Conservation (phyloP, 2,329 filamentous ascomycete genomes). For the Teratosphaeria nubilosa region DNA sequence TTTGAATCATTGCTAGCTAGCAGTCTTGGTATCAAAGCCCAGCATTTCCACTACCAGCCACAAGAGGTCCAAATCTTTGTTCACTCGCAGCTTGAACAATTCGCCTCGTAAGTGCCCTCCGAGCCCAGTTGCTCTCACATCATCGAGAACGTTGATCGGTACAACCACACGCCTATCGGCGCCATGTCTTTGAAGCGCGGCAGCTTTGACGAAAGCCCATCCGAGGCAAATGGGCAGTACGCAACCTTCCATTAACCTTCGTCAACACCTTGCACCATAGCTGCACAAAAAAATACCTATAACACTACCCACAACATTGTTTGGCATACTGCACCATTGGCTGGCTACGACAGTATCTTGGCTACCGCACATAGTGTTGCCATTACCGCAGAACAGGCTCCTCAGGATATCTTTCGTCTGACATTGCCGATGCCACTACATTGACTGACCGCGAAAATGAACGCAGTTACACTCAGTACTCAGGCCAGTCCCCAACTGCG, state of each 20-base stretch:
- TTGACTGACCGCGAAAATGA: background rate
- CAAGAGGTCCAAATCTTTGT: background rate
- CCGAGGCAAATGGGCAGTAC: background rate
- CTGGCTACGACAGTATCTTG: background rate
- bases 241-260: background rate
- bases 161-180: background rate
- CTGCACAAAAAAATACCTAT: background rate
- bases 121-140: background rate
- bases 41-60: conserved; percentile 2
- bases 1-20: background rate
- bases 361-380: background rate
- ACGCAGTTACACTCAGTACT: conserved; percentile 6
- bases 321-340: background rate
- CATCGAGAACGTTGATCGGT: background rate
- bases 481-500: conserved; percentile 6
- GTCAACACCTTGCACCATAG: background rate
- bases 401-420: background rate
- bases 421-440: background rate
- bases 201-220: background rate
- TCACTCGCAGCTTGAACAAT: background rate
- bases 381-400: background rate
- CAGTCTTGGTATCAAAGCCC: background rate
- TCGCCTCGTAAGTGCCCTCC: background rate
- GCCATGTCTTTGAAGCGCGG: background rate
- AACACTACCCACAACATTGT: background rate